Conservation (phyloP, 768 basidiomycete species). For the Lactifluus echinatus region DNA sequence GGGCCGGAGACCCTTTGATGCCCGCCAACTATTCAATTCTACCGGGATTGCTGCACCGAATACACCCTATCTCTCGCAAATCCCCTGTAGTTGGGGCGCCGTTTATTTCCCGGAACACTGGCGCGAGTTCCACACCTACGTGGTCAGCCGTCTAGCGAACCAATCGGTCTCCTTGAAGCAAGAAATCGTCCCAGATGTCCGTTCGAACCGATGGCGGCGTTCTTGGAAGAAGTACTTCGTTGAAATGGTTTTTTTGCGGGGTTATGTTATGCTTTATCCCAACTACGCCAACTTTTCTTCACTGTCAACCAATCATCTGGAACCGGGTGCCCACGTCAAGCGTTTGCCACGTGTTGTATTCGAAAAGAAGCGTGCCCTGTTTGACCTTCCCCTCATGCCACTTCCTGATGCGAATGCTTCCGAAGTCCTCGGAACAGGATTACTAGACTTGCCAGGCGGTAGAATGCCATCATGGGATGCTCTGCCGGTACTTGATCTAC, state of each 20-base stretch:
- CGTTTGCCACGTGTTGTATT: conserved; percentile 38
- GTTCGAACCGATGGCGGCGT: conserved; percentile 71
- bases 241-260: conserved; percentile 71
- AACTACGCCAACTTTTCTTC: conserved; percentile 67
- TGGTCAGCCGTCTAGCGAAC: conserved; percentile 51
- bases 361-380: conserved; percentile 50
- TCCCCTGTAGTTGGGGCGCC: conserved; percentile 90
- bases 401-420: conserved; percentile 28
- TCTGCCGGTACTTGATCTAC: conserved; percentile 61
- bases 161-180: conserved; percentile 30
- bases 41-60: conserved; percentile 34
- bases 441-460: conserved; percentile 54
- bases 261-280: conserved; percentile 85
- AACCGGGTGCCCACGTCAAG: conserved; percentile 74
- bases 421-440: conserved; percentile 24
- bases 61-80: conserved; percentile 75
- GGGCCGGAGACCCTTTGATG: conserved; percentile 61
- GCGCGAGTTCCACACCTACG: conserved; percentile 79
- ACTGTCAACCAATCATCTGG: conserved; percentile 85
- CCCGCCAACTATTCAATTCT: conserved; percentile 46
- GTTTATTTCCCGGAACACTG: conserved; percentile 86
- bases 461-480: conserved; percentile 42
- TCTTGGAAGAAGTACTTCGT: conserved; percentile 92
- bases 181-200: conserved; percentile 59
- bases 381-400: conserved; percentile 62